phyloP scores from a whole-genome alignment of 129 eudicot species.

The Glebionis coronaria region DNA sequence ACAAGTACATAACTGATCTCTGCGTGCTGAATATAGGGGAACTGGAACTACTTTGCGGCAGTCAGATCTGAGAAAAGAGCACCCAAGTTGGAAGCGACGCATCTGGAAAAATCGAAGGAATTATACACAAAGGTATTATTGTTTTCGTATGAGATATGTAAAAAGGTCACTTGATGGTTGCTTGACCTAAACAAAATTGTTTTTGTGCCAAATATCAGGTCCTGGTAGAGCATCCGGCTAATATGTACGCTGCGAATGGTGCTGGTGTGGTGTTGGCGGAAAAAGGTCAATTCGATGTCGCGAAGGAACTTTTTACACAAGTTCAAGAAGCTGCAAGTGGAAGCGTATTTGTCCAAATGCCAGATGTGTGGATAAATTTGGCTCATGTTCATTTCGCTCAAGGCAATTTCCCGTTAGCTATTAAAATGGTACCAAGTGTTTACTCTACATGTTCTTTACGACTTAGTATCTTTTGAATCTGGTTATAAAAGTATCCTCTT shows the following conservation, averaged over 20 bases:
- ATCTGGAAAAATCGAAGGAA: slow-evolving; percentile 95
- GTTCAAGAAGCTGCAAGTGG: slow-evolving; percentile 99
- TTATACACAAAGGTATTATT: slow-evolving; percentile 67
- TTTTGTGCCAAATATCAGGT: slow-evolving; percentile 44
- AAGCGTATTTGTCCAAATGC: slow-evolving; percentile 82
- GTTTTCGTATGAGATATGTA: background rate
- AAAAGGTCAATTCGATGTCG: slow-evolving; percentile 93
- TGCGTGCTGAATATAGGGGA: slow-evolving; percentile 55
- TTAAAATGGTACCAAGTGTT: slow-evolving; percentile 64
- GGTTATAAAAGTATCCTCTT: slow-evolving; percentile 5
- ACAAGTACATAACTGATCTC: too few species aligned
- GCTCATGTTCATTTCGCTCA: slow-evolving; percentile 99
- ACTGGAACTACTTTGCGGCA: slow-evolving; percentile 98
- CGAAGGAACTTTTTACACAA: slow-evolving; percentile 94
- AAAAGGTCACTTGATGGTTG: slow-evolving; percentile 1
- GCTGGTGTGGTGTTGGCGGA: slow-evolving; percentile 94
- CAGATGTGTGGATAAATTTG: slow-evolving; percentile 95
- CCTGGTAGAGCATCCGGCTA: slow-evolving; percentile 63
- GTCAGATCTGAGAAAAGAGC: slow-evolving; percentile 81
- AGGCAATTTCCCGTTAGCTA: slow-evolving; percentile 81
- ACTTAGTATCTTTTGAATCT: background rate
- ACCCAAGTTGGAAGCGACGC: slow-evolving; percentile 91
- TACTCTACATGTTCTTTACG: background rate
- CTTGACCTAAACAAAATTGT: background rate
- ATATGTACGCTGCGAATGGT: slow-evolving; percentile 96